Percentiles rank a stretch among this genome's conserved stretches.
Conservation (phyloP, 2,329 filamentous ascomycete genomes). For the Paecilomyces variotii region DNA sequence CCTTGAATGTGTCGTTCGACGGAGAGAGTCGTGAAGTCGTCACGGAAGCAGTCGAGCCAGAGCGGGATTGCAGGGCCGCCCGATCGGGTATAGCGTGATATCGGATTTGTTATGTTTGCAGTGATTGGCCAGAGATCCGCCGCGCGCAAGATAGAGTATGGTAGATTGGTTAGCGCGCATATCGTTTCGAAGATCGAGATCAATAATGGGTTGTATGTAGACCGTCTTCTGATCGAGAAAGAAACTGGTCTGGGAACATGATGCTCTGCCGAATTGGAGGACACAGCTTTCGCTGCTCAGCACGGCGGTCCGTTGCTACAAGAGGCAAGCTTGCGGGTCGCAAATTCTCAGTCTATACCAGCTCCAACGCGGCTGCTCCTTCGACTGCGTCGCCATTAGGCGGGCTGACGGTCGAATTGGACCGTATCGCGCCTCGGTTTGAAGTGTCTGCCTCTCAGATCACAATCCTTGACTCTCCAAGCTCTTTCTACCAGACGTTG, state of each 20-base stretch:
- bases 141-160: neutral
- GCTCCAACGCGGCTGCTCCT: constrained; percentile 15
- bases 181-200: neutral
- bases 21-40: constrained; percentile 9
- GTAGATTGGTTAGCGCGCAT: neutral
- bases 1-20: constrained; percentile 1
- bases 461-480: constrained; percentile 66
- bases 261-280: constrained; percentile 36
- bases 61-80: constrained; percentile 3
- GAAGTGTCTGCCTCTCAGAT: constrained; percentile 76
- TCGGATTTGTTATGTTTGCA: constrained; percentile 31
- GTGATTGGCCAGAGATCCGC: neutral
- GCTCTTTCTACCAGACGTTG: constrained; percentile 84
- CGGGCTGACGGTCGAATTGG: constrained; percentile 64
- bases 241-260: constrained; percentile 6
- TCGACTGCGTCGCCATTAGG: constrained; percentile 43
- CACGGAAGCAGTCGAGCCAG: constrained; percentile 1
- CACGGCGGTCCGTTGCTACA: constrained; percentile 21
- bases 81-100: constrained; percentile 16
- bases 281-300: constrained; percentile 27
- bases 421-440: constrained; percentile 84
- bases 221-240: neutral
- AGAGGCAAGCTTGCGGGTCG: constrained; percentile 23
- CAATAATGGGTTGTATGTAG: neutral
- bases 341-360: constrained; percentile 29